These are phyloP conservation scores for Aquilaria malaccensis DNA, from an alignment of 345 rosid genomes.

Conservation along the genomic window DNA sequence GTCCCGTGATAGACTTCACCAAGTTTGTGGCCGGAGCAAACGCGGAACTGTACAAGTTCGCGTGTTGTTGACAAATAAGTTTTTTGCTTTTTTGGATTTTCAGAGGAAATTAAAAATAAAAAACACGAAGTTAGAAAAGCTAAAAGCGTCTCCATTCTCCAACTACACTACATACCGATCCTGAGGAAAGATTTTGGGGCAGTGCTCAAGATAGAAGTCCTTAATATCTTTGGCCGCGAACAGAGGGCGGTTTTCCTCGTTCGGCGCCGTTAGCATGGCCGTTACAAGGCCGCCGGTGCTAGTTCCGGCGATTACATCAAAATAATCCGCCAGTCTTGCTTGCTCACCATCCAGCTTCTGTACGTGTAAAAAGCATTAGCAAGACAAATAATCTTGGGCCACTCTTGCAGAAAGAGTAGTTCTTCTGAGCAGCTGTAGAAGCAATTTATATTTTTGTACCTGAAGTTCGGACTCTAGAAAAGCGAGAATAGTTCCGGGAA, in stretches of 20 bases:
- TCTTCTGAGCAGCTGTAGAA: not conserved
- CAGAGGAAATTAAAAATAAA: too few species aligned
- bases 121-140: not conserved
- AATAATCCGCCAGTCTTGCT: constrained; percentile 66
- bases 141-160: not conserved
- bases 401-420: too few species aligned
- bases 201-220: constrained; percentile 37
- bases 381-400: not conserved
- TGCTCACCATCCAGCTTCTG: constrained; percentile 65
- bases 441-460: constrained; percentile 19
- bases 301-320: constrained; percentile 60
- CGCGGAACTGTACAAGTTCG: too few species aligned
- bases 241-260: constrained; percentile 49
- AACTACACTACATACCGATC: constrained; percentile 7
- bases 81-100: not conserved
- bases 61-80: not conserved
- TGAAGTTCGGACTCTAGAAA: constrained; percentile 67
- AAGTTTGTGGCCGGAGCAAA: constrained; percentile 26
- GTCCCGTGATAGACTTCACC: constrained; percentile 44
- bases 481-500: constrained; percentile 52
- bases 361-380: not conserved
- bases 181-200: constrained; percentile 60
- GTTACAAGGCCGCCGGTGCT: constrained; percentile 73
- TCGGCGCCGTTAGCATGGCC: constrained; percentile 56
- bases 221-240: constrained; percentile 62